These are phyloP conservation scores for grape (Vitis vinifera) DNA, from an alignment of 164 flowering plant genomes.

Conservation along the genomic window ASM3070453v1 NC_081808.1:5832501-5833000, in stretches of 20 bases:
- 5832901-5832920: too few species aligned
- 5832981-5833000: slow-evolving; percentile 97
- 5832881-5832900: too few species aligned
- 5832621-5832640: too few species aligned
- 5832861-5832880: too few species aligned
- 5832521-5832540: neutral
- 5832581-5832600: neutral
- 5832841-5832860: too few species aligned
- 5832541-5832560: neutral
- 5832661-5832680: neutral
- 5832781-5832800: too few species aligned
- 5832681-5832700: neutral
- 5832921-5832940: neutral
- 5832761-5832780: too few species aligned
- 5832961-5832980: slow-evolving; percentile 36
- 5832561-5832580: neutral
- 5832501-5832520: neutral
- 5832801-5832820: too few species aligned
- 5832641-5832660: neutral
- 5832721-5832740: too few species aligned
- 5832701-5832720: too few species aligned
- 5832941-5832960: neutral
- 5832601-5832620: neutral
- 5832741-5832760: too few species aligned
- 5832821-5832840: too few species aligned